Base-by-base conservation (phyloP, 371 early-diverging fungal genomes). In the Ordospora pajunii region DNA sequence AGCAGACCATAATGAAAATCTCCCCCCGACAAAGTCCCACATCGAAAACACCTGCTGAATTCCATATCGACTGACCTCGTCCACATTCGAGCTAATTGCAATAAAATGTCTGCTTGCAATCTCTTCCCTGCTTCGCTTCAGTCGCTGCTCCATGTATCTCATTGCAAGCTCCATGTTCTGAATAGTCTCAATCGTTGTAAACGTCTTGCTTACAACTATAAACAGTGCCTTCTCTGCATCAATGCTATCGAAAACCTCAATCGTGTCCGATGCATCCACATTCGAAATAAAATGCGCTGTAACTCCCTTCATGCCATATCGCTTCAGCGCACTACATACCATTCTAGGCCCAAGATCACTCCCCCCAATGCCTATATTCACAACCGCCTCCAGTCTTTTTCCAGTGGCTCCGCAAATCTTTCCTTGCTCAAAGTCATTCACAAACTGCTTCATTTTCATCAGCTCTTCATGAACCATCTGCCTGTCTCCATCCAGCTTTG, bases 11-110 rank as follows among this genome's bases (percentile, higher is more conserved):
- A 96, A 89, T 54, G 95, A 95, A 88, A 95, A 97, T 71, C 98
- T 90, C 49, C 98, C 98, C 80, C 98, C 96, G 68, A 97, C 96
- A 93, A 93, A 97, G 86, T 97, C 98, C 96, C 96, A 96, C 89
- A 97, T 96, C 84, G 90, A 90, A 89, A 97, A 95, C 91, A 95
- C 93, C 87, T 94, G 94, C 80, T 88, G 89, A 75, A 97, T 95
- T 70, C 95, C 95, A 80, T 95, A 95, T 23, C 87, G 90, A 72
- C 89, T 87, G 25, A 92, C 94, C 43, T 88, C 90, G 72, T 89
- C 86, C 6, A 67, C 89, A 89, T 95, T 95, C 80, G 98, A 93
- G 10, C 93, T 94, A 25, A 97, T 88, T 1, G 96, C 98, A 69
- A 96, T 91, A 88, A 97, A 96, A 87, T 97, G 97, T 86, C 94